Evolutionary conservation across 176 grass and related monocot genomes (phyloP), one percentile per base, ranked within the genome.

Genomic region (Oryza australiensis): DNA sequence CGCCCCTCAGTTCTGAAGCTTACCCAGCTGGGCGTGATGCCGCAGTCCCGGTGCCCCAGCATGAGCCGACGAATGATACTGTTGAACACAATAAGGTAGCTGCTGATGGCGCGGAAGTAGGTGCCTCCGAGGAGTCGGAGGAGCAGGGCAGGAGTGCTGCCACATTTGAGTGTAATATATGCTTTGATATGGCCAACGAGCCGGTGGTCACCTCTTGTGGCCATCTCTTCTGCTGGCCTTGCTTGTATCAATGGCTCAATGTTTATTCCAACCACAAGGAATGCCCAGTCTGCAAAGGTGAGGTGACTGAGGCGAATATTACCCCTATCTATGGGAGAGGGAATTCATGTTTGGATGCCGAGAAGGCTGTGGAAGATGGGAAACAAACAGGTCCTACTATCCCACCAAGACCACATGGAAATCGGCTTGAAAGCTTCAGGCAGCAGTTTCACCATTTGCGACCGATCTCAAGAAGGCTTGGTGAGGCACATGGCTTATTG

Each of bases 141-240:
- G 88, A 90, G 51, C 62, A 59, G 24, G 81, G 81, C 24, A 93
- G 93, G 75, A 90, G 71, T 66, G 73, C 80, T 45, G 85, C 89
- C 7, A 88, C 92, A 77, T 99, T 99, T 22, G 93, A 95, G 87
- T 99, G 96, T 66, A 93, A 93, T 84, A 88, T 99, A 86, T 99
- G 96, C 72, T 95, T 99, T 45, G 96, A 99, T 3, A 92, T 99
- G 93, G 96, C 96, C 66, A 84, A 16, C 9, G 96, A 99, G 76
- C 96, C 96, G 43, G 91, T 99, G 30, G 96, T 99, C 83, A 99
- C 96, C 62, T 99, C 93, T 13, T 99, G 96, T 42, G 96, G 93
- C 10, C 96, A 99, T 84, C 88, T 99, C 49, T 99, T 95, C 84
- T 99, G 96, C 77, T 99, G 96, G 96, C 89, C 96, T 12, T 99